phyloP scores from a whole-genome alignment of 75 land plant species.

The Pinus tabuliformis region DNA sequence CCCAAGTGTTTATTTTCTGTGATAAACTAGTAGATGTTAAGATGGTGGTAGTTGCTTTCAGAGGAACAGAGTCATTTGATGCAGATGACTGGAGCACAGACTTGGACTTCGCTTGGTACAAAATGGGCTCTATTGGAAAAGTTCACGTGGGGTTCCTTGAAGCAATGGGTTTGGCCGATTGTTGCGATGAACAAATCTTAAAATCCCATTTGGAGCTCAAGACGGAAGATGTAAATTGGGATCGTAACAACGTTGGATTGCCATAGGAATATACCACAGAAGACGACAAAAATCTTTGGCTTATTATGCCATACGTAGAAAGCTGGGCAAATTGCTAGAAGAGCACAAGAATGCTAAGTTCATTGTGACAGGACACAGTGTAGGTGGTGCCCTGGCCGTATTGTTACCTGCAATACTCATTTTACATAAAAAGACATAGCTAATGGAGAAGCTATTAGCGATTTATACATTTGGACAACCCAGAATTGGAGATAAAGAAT shows the following conservation, averaged over 20 bases:
- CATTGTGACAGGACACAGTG: constrained; percentile 61
- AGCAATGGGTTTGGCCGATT: constrained; percentile 43
- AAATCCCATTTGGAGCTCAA: neutral
- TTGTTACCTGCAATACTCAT: constrained; percentile 44
- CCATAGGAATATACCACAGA: neutral
- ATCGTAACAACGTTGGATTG: neutral
- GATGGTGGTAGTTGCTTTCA: constrained; percentile 58
- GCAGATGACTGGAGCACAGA: constrained; percentile 73
- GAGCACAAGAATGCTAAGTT: constrained; percentile 39
- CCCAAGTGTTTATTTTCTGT: constrained; percentile 65
- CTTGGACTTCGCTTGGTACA: constrained; percentile 66
- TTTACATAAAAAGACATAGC: constrained; percentile 23
- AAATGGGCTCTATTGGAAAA: constrained; percentile 24
- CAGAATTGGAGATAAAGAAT: constrained; percentile 53
- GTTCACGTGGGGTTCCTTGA: constrained; percentile 60
- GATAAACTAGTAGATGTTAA: constrained; percentile 41
- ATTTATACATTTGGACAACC: constrained; percentile 74
- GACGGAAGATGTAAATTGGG: neutral
- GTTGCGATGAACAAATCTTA: neutral
- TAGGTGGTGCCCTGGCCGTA: constrained; percentile 69
- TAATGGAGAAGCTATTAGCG: constrained; percentile 40
- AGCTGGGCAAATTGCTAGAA: constrained; percentile 18
- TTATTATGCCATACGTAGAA: constrained; percentile 35
- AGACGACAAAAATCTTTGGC: constrained; percentile 8
- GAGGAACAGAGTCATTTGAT: constrained; percentile 80